These are phyloP conservation scores for Rutstroemia sp. DNA, from an alignment of 2,329 filamentous ascomycete genomes.

Conservation along the genomic window DNA sequence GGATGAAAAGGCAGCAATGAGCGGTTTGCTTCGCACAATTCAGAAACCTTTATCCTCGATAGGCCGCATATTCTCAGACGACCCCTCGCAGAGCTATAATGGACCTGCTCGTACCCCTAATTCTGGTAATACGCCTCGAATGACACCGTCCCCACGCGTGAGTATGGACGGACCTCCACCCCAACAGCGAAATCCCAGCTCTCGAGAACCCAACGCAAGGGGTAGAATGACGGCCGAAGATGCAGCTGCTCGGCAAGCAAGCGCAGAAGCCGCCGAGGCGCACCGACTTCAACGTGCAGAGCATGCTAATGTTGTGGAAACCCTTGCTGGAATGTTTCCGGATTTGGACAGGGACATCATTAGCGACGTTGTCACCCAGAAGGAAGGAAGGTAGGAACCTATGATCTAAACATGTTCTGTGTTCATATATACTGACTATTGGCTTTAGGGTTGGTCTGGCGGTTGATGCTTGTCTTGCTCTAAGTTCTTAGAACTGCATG, in stretches of 20 bases:
- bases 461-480: constrained; percentile 77
- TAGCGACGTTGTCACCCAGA: constrained; percentile 91
- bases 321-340: constrained; percentile 92
- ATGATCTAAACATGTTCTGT: neutral
- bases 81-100: constrained; percentile 30
- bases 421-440: constrained; percentile 20
- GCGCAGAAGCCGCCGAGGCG: constrained; percentile 82
- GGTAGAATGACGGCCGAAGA: constrained; percentile 64
- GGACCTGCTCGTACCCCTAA: constrained; percentile 38
- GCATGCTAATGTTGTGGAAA: constrained; percentile 88
- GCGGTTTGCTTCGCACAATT: constrained; percentile 80
- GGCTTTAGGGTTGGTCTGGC: constrained; percentile 64
- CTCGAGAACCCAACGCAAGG: constrained; percentile 14
- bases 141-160: constrained; percentile 25
- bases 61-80: constrained; percentile 87
- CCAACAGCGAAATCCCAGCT: constrained; percentile 13
- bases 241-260: constrained; percentile 82
- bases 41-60: constrained; percentile 87
- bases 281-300: constrained; percentile 75
- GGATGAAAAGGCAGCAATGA: constrained; percentile 75
- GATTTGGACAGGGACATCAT: constrained; percentile 91
- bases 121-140: constrained; percentile 35
- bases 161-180: constrained; percentile 21
- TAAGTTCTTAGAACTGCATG: constrained; percentile 33
- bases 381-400: constrained; percentile 73